Percentiles rank a stretch among this genome's conserved stretches.
phyloP scores from a whole-genome alignment of 2,329 filamentous ascomycete species.

The Ophiosphaerella korrae region DNA sequence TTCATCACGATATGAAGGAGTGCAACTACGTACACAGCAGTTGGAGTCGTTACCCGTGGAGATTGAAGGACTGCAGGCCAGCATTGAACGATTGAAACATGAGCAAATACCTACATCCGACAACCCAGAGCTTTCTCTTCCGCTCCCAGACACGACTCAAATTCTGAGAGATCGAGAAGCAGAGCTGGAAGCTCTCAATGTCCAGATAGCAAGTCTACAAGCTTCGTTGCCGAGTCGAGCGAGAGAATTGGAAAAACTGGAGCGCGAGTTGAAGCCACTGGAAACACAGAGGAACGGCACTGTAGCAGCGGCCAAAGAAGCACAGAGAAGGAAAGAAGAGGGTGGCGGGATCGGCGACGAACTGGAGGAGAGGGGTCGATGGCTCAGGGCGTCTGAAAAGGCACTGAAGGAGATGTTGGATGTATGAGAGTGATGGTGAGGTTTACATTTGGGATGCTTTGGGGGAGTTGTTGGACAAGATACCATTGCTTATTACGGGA shows the following conservation, averaged over 20 bases:
- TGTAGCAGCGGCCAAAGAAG: constrained; percentile 71
- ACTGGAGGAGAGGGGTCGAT: constrained; percentile 74
- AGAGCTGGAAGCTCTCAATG: constrained; percentile 49
- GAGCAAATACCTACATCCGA: constrained; percentile 42
- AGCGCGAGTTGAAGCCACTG: constrained; percentile 70
- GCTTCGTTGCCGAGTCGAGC: constrained; percentile 68
- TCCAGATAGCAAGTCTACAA: constrained; percentile 57
- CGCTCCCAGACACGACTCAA: constrained; percentile 50
- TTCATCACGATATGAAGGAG: constrained; percentile 60
- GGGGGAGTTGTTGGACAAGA: constrained; percentile 10
- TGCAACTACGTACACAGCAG: constrained; percentile 58
- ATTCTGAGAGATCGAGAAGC: constrained; percentile 49
- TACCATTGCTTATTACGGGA: constrained; percentile 8
- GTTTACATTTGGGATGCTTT: too few relatives aligned
- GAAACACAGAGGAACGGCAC: constrained; percentile 70
- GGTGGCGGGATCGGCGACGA: constrained; percentile 71
- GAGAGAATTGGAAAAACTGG: constrained; percentile 69
- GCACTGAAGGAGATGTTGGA: constrained; percentile 68
- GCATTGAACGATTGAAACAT: constrained; percentile 54
- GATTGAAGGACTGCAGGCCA: constrained; percentile 58
- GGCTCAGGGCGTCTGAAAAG: constrained; percentile 73
- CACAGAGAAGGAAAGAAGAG: constrained; percentile 68
- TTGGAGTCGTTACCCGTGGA: constrained; percentile 58
- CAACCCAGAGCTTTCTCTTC: constrained; percentile 50
- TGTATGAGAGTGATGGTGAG: too few relatives aligned